A percentile compares a stretch with the other conserved stretches of the same genome.
Conservation (phyloP, 1,284 basidiomycete species). For the Coniferiporia weirii region DNA sequence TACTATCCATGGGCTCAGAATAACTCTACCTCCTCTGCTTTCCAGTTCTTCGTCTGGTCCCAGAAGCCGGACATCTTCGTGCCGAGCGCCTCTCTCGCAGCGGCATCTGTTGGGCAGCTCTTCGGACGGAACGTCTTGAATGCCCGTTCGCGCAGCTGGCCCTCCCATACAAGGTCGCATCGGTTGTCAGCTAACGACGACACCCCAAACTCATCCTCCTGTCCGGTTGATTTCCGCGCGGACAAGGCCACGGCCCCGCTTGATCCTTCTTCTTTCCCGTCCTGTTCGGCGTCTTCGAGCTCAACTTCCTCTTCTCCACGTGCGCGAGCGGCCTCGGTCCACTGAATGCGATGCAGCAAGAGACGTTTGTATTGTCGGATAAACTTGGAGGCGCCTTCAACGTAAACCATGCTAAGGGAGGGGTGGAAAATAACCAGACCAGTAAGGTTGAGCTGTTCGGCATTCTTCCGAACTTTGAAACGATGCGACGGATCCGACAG, state of each 20-base stretch:
- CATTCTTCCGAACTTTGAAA: conserved; percentile 96
- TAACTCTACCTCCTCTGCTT: conserved; percentile 68
- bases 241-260: conserved; percentile 27
- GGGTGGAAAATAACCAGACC: conserved; percentile 90
- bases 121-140: conserved; percentile 82
- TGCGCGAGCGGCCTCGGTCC: conserved; percentile 88
- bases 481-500: conserved; percentile 90
- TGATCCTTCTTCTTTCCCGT: conserved; percentile 45
- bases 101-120: conserved; percentile 79
- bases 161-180: conserved; percentile 93
- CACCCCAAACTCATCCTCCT: conserved; percentile 25
- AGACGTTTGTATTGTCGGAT: conserved; percentile 86
- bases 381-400: conserved; percentile 87
- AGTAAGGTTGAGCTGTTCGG: conserved; percentile 83
- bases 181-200: conserved; percentile 76
- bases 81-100: conserved; percentile 83
- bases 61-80: conserved; percentile 83
- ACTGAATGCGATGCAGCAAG: conserved; percentile 86
- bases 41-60: conserved; percentile 91
- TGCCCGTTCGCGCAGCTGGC: conserved; percentile 75
- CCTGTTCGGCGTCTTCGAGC: conserved; percentile 27
- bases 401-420: conserved; percentile 84
- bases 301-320: conserved; percentile 69
- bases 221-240: conserved; percentile 27
- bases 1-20: conserved; percentile 33